phyloP scores from a whole-genome alignment of 208 protist species.

The Naegleria fowleri region DNA sequence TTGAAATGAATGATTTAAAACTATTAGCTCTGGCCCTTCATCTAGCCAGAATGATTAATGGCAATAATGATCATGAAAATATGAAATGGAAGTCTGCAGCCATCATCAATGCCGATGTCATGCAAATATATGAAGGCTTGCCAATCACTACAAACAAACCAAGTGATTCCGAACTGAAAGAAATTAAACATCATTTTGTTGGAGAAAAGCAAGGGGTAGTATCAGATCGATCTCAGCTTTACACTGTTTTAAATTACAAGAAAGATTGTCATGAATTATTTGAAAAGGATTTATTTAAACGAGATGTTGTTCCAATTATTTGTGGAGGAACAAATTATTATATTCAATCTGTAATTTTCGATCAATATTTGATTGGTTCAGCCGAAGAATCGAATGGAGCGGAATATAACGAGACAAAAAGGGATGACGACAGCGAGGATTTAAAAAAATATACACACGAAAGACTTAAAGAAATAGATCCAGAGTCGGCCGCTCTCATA shows the following conservation, averaged over 20 bases:
- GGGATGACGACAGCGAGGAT: background rate
- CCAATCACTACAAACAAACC: background rate
- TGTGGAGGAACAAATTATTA: slow-evolving; percentile 18
- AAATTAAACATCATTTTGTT: background rate
- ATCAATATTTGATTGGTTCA: background rate
- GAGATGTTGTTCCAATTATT: background rate
- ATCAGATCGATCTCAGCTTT: background rate
- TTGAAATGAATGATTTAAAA: too few relatives aligned
- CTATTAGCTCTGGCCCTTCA: too few relatives aligned
- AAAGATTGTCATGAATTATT: slow-evolving; percentile 1
- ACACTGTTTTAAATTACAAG: background rate
- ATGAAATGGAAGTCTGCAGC: background rate
- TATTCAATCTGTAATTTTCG: background rate
- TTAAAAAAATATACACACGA: background rate
- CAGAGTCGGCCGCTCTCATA: background rate
- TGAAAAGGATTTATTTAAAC: background rate
- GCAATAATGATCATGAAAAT: too few relatives aligned
- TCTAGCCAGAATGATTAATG: too few relatives aligned
- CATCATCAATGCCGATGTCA: background rate
- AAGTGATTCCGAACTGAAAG: background rate
- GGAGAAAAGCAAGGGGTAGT: background rate
- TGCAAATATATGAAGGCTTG: slow-evolving; percentile 1
- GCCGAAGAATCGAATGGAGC: background rate
- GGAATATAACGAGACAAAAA: background rate
- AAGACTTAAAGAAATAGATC: background rate